Evolutionary conservation across 805 yeast genomes (phyloP).

Genomic region (Suhomyces xylopsoci): DNA sequence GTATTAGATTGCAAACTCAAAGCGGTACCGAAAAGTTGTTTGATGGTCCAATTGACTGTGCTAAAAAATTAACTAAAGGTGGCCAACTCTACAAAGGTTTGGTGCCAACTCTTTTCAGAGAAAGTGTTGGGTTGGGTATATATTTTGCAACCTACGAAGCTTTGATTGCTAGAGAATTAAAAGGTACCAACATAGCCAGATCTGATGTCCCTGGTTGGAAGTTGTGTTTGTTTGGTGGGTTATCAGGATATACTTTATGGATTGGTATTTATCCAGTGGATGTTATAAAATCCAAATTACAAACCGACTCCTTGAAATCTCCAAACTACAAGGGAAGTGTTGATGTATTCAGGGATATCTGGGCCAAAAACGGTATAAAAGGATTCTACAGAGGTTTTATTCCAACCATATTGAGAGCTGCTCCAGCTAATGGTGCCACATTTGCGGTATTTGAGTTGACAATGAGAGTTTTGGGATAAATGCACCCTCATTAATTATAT

Average conservation of each 20-base stretch:
- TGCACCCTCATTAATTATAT: not conserved
- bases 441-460: slow-evolving; percentile 91
- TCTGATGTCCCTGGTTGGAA: slow-evolving; percentile 84
- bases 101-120: slow-evolving; percentile 85
- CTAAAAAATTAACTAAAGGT: slow-evolving; percentile 51
- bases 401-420: slow-evolving; percentile 93
- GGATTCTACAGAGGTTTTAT: slow-evolving; percentile 89
- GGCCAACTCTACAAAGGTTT: slow-evolving; percentile 78
- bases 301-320: slow-evolving; percentile 54
- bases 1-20: slow-evolving; percentile 92
- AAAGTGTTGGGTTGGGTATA: slow-evolving; percentile 94
- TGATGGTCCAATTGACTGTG: slow-evolving; percentile 73
- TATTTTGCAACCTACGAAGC: slow-evolving; percentile 93
- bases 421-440: slow-evolving; percentile 97
- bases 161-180: slow-evolving; percentile 64
- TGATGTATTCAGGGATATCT: slow-evolving; percentile 58
- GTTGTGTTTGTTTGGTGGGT: slow-evolving; percentile 83
- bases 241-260: slow-evolving; percentile 93
- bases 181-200: slow-evolving; percentile 45
- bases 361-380: slow-evolving; percentile 55
- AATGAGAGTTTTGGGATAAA: slow-evolving; percentile 56
- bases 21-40: slow-evolving; percentile 51
- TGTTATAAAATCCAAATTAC: slow-evolving; percentile 86
- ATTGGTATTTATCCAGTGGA: slow-evolving; percentile 80
- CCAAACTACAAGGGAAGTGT: slow-evolving; percentile 59